Conservation (phyloP, 1,284 basidiomycete species). For the Porphyrellus sp. region DNA sequence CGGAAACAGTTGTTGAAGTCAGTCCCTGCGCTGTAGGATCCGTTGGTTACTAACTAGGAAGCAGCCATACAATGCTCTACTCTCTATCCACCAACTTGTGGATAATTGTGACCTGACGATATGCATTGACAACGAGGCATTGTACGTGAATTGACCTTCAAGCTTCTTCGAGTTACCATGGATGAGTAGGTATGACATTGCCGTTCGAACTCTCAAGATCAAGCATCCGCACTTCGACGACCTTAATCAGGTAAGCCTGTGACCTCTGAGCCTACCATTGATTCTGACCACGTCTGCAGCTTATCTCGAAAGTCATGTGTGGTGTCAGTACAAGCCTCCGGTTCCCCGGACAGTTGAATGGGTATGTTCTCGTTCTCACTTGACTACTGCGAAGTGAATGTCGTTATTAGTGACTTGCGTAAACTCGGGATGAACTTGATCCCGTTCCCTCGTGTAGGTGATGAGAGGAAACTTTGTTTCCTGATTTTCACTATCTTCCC, state of each 20-base stretch:
- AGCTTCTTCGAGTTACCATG: not conserved
- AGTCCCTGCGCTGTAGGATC: conserved; percentile 8
- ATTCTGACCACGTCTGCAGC: conserved; percentile 37
- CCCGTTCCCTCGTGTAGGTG: conserved; percentile 82
- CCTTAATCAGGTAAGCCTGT: conserved; percentile 68
- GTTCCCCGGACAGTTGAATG: conserved; percentile 93
- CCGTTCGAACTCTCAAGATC: conserved; percentile 71
- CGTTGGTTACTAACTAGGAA: conserved; percentile 2
- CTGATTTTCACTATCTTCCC: not conserved
- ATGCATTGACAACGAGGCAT: conserved; percentile 92
- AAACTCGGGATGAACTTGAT: conserved; percentile 93
- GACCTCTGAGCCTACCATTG: conserved; percentile 1
- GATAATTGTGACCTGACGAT: conserved; percentile 90
- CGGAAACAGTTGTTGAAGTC: conserved; percentile 92
- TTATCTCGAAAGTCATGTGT: conserved; percentile 85
- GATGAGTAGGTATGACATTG: conserved; percentile 72
- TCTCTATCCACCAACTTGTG: conserved; percentile 89
- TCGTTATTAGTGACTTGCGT: conserved; percentile 69
- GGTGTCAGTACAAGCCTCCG: conserved; percentile 87
- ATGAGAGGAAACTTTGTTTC: not conserved
- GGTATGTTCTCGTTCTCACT: conserved; percentile 40
- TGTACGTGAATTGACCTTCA: conserved; percentile 51
- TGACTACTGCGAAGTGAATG: conserved; percentile 1
- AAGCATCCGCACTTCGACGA: conserved; percentile 70
- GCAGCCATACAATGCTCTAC: conserved; percentile 85